Percentiles rank a stretch among this genome's conserved stretches.
Conservation (phyloP, 2,329 filamentous ascomycete species). For the Diaporthe longicolla region DNA sequence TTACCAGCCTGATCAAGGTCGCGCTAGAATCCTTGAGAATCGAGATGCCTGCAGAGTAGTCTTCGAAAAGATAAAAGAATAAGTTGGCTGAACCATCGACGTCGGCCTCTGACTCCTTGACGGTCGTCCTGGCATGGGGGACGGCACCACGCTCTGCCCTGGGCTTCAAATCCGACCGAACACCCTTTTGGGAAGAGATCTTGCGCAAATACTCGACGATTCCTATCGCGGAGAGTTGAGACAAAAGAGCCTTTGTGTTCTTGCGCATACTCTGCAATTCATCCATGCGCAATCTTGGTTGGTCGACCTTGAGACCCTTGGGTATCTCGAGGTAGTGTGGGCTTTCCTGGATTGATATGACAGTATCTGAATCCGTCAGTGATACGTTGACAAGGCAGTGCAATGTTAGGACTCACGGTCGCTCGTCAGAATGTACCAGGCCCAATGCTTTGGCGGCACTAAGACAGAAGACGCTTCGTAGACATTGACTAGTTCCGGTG, state of each 20-base stretch:
- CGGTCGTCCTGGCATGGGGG: slow-evolving; percentile 22
- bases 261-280: slow-evolving; percentile 55
- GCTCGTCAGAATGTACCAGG: slow-evolving; percentile 78
- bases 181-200: slow-evolving; percentile 59
- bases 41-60: slow-evolving; percentile 72
- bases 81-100: slow-evolving; percentile 70
- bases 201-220: slow-evolving; percentile 55
- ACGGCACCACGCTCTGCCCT: slow-evolving; percentile 11
- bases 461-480: slow-evolving; percentile 45
- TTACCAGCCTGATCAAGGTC: slow-evolving; percentile 65
- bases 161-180: slow-evolving; percentile 50
- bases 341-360: slow-evolving; percentile 78
- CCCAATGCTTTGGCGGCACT: slow-evolving; percentile 68
- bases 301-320: slow-evolving; percentile 46
- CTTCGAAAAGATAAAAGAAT: slow-evolving; percentile 78
- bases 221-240: slow-evolving; percentile 55
- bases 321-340: slow-evolving; percentile 53
- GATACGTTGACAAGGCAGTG: slow-evolving; percentile 29
- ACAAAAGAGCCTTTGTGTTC: slow-evolving; percentile 56
- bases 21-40: slow-evolving; percentile 63
- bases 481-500: neutral
- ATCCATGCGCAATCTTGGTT: slow-evolving; percentile 44
- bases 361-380: slow-evolving; percentile 65
- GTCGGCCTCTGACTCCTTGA: slow-evolving; percentile 49
- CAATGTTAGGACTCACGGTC: slow-evolving; percentile 63